A percentile compares a stretch with the other conserved stretches of the same genome.
Conservation (phyloP, 1,284 basidiomycete genomes). For the Fistulinella cinereoalba region DNA sequence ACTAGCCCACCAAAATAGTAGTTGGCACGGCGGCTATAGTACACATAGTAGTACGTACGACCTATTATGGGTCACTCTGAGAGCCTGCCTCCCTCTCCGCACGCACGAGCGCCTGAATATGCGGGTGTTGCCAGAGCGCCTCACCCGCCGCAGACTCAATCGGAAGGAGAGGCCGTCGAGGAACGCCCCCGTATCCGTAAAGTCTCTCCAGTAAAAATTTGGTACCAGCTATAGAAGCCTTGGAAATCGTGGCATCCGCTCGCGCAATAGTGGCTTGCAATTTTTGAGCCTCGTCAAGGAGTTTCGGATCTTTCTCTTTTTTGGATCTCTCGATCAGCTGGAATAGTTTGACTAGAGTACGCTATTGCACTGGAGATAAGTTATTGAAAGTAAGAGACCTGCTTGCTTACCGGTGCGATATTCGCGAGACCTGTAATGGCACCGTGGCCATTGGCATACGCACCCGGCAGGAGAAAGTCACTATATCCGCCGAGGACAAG, state of each 20-base stretch:
- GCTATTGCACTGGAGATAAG: constrained; percentile 35
- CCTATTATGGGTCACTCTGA: too few species aligned
- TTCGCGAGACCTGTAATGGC: constrained; percentile 83
- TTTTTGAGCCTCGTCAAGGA: constrained; percentile 67
- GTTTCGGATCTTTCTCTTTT: constrained; percentile 49
- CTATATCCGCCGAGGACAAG: constrained; percentile 76
- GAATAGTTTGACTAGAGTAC: constrained; percentile 62
- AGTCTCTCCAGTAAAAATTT: constrained; percentile 76
- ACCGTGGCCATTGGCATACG: constrained; percentile 67
- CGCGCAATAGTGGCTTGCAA: constrained; percentile 79
- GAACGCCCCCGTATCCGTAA: constrained; percentile 73
- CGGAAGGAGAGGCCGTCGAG: constrained; percentile 72
- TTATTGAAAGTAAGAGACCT: background rate
- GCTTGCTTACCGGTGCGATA: constrained; percentile 62
- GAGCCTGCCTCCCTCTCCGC: constrained; percentile 47
- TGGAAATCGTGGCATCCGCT: constrained; percentile 78
- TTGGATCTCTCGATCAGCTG: constrained; percentile 55
- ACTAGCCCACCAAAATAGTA: background rate
- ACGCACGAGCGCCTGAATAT: constrained; percentile 63
- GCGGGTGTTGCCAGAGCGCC: constrained; percentile 66
- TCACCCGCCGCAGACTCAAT: constrained; percentile 53
- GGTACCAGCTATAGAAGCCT: constrained; percentile 77
- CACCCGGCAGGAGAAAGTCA: constrained; percentile 76
- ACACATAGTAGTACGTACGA: background rate
- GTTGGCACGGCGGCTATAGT: background rate